Evolutionary conservation across 2,329 filamentous ascomycete species (phyloP).

Genomic region (Rhynchosporium agropyri): DNA sequence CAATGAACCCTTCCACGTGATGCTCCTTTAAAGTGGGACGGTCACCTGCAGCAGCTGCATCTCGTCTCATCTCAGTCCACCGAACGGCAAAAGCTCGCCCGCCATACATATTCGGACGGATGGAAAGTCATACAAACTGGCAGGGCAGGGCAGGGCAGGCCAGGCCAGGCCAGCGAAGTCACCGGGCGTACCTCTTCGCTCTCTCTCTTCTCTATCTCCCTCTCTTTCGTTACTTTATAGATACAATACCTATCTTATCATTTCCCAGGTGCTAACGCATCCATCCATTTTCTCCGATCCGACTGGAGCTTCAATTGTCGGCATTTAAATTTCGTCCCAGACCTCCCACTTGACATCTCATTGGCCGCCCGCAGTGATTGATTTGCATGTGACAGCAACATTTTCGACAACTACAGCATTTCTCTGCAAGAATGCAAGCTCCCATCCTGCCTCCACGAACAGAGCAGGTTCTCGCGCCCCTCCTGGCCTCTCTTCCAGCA

Average conservation of each 20-base stretch:
- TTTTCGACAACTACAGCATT: constrained; percentile 8
- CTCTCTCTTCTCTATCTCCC: not conserved
- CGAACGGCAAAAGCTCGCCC: constrained; percentile 7
- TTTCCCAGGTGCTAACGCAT: no score
- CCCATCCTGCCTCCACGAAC: constrained; percentile 50
- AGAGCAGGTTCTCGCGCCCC: constrained; percentile 54
- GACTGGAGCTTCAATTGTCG: no score
- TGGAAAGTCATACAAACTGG: constrained; percentile 11
- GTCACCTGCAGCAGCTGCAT: no score
- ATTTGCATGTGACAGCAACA: constrained; percentile 32
- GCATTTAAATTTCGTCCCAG: no score
- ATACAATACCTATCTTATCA: no score
- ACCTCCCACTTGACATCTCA: not conserved
- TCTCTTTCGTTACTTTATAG: not conserved
- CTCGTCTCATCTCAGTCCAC: not conserved
- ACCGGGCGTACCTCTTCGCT: constrained; percentile 4
- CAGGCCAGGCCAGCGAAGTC: constrained; percentile 3
- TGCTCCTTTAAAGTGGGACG: no score
- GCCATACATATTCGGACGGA: constrained; percentile 14
- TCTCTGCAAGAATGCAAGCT: constrained; percentile 30
- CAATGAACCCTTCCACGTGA: not conserved
- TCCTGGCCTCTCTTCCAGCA: constrained; percentile 62
- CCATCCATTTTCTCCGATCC: no score
- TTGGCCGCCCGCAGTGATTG: not conserved
- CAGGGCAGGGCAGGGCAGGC: not conserved